Conservation (phyloP, 495 filamentous ascomycete genomes). For the Xylaria sp. region DNA sequence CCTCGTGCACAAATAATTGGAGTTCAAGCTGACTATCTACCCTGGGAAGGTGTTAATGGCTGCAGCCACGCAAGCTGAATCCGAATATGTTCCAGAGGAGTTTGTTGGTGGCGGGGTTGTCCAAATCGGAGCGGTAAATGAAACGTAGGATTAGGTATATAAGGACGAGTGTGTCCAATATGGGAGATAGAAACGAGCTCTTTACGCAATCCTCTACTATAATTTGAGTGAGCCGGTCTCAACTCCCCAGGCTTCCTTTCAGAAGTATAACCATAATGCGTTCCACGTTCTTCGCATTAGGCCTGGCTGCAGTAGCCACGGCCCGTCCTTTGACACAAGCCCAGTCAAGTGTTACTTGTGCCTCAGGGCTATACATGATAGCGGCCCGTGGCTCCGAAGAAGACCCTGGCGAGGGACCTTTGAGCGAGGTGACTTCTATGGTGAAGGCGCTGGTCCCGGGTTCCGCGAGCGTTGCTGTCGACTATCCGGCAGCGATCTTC, state of each 20-base stretch:
- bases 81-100: background rate
- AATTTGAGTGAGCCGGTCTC: conserved; percentile 11
- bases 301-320: conserved; percentile 15
- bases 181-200: background rate
- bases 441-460: conserved; percentile 22
- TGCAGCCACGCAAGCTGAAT: background rate
- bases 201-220: background rate
- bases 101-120: background rate
- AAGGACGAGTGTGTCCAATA: background rate
- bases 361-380: conserved; percentile 27
- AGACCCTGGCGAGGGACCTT: conserved; percentile 23
- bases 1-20: conserved; percentile 4
- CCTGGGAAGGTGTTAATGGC: conserved; percentile 4
- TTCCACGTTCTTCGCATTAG: conserved; percentile 1
- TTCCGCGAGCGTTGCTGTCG: conserved; percentile 27
- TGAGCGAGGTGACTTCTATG: conserved; percentile 12
- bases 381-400: conserved; percentile 26
- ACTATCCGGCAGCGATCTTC: conserved; percentile 26
- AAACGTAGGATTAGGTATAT: background rate
- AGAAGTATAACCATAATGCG: conserved; percentile 6
- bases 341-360: conserved; percentile 16
- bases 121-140: background rate
- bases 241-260: background rate
- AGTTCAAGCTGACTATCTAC: background rate
- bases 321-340: background rate